phyloP scores from a whole-genome alignment of 129 eudicot species.

The Centaurea solstitialis region DNA sequence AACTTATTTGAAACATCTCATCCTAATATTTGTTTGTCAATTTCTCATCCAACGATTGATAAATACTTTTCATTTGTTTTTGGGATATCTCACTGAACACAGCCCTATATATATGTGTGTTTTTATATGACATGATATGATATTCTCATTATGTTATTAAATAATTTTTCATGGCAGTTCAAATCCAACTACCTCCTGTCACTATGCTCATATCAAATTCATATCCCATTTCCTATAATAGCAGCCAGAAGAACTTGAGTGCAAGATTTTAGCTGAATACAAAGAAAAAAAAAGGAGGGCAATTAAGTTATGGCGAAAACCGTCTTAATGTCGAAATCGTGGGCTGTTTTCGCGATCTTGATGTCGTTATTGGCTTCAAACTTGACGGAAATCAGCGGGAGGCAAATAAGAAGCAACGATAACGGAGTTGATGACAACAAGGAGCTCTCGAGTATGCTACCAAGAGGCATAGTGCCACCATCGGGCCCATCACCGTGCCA shows the following conservation, averaged over 20 bases:
- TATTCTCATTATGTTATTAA: not conserved
- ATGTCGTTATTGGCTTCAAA: not conserved
- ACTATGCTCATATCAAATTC: slow-evolving; percentile 16
- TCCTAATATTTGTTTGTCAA: too few relatives aligned
- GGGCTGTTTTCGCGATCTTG: not conserved
- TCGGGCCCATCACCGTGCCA: slow-evolving; percentile 66
- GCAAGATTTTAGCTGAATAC: slow-evolving; percentile 15
- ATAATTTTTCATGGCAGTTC: not conserved
- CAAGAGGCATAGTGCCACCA: slow-evolving; percentile 66
- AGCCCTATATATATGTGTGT: too few relatives aligned
- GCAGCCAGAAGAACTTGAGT: not conserved
- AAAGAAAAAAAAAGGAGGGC: not conserved
- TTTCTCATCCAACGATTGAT: too few relatives aligned
- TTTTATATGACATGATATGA: not conserved
- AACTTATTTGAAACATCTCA: too few relatives aligned
- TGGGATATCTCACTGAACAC: too few relatives aligned
- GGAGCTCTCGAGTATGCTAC: slow-evolving; percentile 35
- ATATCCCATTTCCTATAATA: slow-evolving; percentile 7
- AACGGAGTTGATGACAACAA: not conserved
- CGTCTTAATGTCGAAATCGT: not conserved
- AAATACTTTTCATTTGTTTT: too few relatives aligned
- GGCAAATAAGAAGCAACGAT: not conserved
- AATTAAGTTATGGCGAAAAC: not conserved
- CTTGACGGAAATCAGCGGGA: slow-evolving; percentile 1
- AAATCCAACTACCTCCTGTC: slow-evolving; percentile 18